Evolutionary conservation across 1,139 yeast species (phyloP).

Genomic region (Pichia sp.): DNA sequence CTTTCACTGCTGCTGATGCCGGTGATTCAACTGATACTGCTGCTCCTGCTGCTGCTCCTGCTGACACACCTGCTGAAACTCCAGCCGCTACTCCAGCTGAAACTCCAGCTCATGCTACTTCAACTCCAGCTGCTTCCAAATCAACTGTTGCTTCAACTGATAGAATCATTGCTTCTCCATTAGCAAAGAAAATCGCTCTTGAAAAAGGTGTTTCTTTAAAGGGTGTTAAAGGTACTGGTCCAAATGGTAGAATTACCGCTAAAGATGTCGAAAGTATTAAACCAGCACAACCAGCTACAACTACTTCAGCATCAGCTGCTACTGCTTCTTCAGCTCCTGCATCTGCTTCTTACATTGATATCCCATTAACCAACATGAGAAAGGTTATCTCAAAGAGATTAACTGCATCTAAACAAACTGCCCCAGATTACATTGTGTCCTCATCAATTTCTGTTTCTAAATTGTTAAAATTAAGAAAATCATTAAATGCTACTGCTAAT

Average conservation of each 20-base stretch:
- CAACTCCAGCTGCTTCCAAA: conserved; percentile 31
- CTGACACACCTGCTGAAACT: conserved; percentile 36
- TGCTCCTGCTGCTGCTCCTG: conserved; percentile 36
- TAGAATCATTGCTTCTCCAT: conserved; percentile 90
- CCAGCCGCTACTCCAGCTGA: conserved; percentile 25
- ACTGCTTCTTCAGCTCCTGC: conserved; percentile 48
- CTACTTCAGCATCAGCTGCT: conserved; percentile 37
- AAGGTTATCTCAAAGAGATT: conserved; percentile 88
- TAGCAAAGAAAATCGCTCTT: conserved; percentile 88
- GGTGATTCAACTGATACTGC: conserved; percentile 45
- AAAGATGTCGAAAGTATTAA: conserved; percentile 75
- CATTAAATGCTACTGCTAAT: conserved; percentile 78
- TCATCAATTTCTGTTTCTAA: conserved; percentile 82
- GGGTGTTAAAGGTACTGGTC: conserved; percentile 87
- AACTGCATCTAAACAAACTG: conserved; percentile 73
- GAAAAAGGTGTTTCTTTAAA: conserved; percentile 87
- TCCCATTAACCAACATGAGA: conserved; percentile 88
- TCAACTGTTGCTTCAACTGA: no score
- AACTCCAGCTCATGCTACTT: conserved; percentile 19
- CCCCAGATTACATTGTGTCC: conserved; percentile 90
- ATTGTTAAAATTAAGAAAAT: conserved; percentile 84
- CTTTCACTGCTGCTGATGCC: conserved; percentile 81
- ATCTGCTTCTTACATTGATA: conserved; percentile 63
- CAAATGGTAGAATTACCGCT: conserved; percentile 88
- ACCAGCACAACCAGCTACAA: conserved; percentile 24